Evolutionary conservation across 192 early-diverging fungal genomes (phyloP).

Genomic region (Umbelopsis sp.): DNA sequence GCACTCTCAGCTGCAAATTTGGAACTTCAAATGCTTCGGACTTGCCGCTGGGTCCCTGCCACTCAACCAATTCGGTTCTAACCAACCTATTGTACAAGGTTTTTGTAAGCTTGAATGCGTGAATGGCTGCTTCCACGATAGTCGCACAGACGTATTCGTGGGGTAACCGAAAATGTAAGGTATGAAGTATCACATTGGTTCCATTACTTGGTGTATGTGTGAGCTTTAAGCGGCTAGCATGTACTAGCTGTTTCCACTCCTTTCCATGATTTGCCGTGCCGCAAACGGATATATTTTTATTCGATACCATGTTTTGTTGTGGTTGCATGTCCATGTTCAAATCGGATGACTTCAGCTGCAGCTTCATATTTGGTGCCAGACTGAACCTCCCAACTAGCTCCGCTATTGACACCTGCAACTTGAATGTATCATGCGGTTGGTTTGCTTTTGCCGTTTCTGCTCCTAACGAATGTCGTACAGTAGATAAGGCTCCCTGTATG

Average conservation of each 20-base stretch:
- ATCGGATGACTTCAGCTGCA: neutral
- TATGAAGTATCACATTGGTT: neutral
- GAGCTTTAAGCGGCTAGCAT: neutral
- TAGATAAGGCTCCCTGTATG: no score
- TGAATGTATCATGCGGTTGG: no score
- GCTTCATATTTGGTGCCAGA: slow-evolving; percentile 1
- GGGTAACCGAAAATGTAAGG: neutral
- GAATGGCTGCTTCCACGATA: slow-evolving; percentile 1
- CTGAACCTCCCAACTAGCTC: neutral
- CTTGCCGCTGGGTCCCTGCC: neutral
- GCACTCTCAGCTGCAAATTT: neutral
- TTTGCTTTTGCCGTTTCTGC: no score
- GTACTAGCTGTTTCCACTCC: neutral
- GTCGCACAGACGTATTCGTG: slow-evolving; percentile 3
- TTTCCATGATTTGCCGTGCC: neutral
- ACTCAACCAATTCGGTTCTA: neutral
- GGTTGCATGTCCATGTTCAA: neutral
- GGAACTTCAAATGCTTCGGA: neutral
- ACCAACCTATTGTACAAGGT: neutral
- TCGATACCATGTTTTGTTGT: neutral
- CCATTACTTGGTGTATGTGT: neutral
- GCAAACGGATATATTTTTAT: neutral
- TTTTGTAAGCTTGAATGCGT: slow-evolving; percentile 1
- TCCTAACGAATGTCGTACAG: no score
- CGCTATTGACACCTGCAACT: neutral